Evolutionary conservation across 2,329 filamentous ascomycete species (phyloP), one percentile per base, ranked within the genome.

Genomic region (Rutstroemia sp.): DNA sequence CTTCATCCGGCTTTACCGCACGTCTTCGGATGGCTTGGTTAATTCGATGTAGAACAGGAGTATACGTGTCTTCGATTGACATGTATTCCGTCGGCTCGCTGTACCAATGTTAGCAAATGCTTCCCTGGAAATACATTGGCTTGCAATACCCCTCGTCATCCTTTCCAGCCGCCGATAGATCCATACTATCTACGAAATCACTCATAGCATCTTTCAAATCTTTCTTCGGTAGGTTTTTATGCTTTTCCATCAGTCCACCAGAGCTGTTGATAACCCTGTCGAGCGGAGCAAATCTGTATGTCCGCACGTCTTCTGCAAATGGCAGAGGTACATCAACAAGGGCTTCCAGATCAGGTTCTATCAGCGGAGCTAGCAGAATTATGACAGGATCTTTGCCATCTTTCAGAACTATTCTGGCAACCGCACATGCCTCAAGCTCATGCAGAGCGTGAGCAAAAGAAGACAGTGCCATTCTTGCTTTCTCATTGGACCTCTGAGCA

Each of bases 111-210:
- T 21, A 46, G 63, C 18, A 61, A 56, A 37, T 23, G 4, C 12
- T 1, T n/a, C 25, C 5, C 30, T 71, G 21, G n/a, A 41, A 4
- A 27, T 1, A 27, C 9, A 39, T 7, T 16, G 7, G 1, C 21
- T 34, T 2, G 12, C 19, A 78, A 66, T 72, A 88, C 82, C 86
- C 89, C 45, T 92, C 81, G 47, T 94, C 88, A 65, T 95, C 87
- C 47, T 77, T 79, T 9, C 79, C 86, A 65, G 86, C 83, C 0
- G 71, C 77, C 1, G 86, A 87, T 2, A 99, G 75, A 66, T 96
- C 92, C 92, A 99, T 96, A 7, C 82, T 83, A 69, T 97, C 90
- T 7, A 99, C 90, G 64, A 92, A 97, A 61, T 90, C 83, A 69
- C 85, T 87, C 92, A 99, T 97, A 1, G 90, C 87, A 49, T 86